A percentile compares a stretch with the other conserved stretches of the same genome.
Conservation (phyloP, 495 filamentous ascomycete genomes). For the Darksidea phi region DNA sequence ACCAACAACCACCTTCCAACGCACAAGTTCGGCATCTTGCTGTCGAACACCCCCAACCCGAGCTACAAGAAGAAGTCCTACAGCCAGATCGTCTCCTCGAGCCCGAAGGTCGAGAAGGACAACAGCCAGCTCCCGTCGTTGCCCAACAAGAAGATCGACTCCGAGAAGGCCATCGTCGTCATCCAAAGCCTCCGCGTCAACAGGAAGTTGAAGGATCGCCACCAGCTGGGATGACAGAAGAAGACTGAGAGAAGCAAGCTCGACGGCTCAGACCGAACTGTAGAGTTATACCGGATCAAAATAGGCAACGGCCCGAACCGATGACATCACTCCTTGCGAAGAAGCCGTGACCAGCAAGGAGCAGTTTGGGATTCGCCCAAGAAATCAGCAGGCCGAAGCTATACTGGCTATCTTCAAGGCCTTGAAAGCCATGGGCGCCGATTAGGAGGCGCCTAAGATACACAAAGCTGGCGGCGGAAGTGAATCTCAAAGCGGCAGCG, state of each 20-base stretch:
- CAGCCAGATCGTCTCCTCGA: no score
- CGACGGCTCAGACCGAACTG: slow-evolving; percentile 78
- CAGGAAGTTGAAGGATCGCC: slow-evolving; percentile 1
- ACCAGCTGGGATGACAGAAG: slow-evolving; percentile 52
- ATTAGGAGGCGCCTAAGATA: slow-evolving; percentile 67
- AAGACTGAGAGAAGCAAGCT: slow-evolving; percentile 73
- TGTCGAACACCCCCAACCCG: no score
- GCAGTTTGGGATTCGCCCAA: slow-evolving; percentile 95
- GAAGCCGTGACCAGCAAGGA: slow-evolving; percentile 74
- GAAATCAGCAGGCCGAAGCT: slow-evolving; percentile 90
- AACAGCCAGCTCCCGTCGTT: no score
- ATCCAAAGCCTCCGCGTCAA: slow-evolving; percentile 34
- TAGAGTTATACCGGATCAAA: slow-evolving; percentile 58
- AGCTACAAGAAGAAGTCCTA: no score
- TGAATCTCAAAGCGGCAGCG: slow-evolving; percentile 30
- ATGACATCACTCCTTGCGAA: slow-evolving; percentile 54
- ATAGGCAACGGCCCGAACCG: slow-evolving; percentile 63
- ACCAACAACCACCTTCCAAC: no score
- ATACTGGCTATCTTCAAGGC: slow-evolving; percentile 93
- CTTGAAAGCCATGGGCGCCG: slow-evolving; percentile 77
- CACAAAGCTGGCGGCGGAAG: slow-evolving; percentile 38
- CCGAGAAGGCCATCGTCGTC: no score
- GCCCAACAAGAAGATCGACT: no score
- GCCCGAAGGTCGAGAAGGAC: no score
- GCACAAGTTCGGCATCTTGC: no score